phyloP scores from a whole-genome alignment of 768 basidiomycete species.

The Naematelia encephala region DNA sequence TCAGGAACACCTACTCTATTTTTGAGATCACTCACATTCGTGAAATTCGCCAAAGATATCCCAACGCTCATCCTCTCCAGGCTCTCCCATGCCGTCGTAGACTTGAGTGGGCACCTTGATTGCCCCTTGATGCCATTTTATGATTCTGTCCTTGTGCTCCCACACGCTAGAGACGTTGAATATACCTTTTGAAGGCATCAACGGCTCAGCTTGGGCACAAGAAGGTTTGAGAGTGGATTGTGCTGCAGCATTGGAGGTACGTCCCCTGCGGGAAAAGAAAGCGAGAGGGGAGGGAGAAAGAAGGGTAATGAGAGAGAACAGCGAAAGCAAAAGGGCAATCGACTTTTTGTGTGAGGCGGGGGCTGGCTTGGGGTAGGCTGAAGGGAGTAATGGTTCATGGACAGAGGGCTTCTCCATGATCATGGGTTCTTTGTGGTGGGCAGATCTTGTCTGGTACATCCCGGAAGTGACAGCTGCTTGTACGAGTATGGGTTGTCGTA shows the following conservation, averaged over 20 bases:
- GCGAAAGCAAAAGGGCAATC: not conserved
- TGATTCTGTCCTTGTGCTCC: conserved; percentile 35
- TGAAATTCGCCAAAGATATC: conserved; percentile 38
- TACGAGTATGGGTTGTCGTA: not conserved
- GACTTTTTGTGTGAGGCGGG: not conserved
- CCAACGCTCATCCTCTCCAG: conserved; percentile 39
- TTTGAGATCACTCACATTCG: conserved; percentile 17
- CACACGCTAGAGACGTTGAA: conserved; percentile 21
- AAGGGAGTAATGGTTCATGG: not conserved
- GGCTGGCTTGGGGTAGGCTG: not conserved
- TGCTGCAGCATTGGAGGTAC: not conserved
- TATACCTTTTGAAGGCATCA: not conserved
- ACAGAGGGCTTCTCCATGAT: not conserved
- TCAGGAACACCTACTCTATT: not conserved
- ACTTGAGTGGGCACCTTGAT: conserved; percentile 41
- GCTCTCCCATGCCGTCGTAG: conserved; percentile 46
- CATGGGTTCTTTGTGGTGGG: not conserved
- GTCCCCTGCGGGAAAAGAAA: not conserved
- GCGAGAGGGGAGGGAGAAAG: not conserved
- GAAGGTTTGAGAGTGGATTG: not conserved
- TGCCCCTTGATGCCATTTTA: conserved; percentile 36
- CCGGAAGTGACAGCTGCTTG: not conserved
- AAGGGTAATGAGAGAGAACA: not conserved
- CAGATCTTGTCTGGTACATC: no score
- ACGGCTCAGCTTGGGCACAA: not conserved